A percentile compares a stretch with the other conserved stretches of the same genome.
Evolutionary conservation across 1,284 basidiomycete genomes (phyloP).

Genomic region (Jaminaea rosea): DNA sequence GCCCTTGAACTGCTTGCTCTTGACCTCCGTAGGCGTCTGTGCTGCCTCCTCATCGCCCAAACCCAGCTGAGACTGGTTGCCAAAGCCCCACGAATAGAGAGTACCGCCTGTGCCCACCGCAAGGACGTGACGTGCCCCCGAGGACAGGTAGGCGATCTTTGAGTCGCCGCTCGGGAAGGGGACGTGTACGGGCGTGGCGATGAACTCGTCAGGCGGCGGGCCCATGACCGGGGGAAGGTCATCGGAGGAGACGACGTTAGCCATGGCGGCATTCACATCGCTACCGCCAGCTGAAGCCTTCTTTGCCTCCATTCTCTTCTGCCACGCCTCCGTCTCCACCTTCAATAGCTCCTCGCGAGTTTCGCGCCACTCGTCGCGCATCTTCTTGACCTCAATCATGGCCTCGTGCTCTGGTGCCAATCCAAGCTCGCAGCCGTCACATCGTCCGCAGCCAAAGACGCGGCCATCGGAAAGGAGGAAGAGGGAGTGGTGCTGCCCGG

Average conservation of each 20-base stretch:
- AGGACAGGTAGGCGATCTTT: constrained; percentile 64
- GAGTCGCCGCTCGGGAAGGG: constrained; percentile 51
- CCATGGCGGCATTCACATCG: constrained; percentile 7
- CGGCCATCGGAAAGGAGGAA: constrained; percentile 75
- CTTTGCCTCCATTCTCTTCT: constrained; percentile 22
- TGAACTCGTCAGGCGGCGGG: constrained; percentile 17
- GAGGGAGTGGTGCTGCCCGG: constrained; percentile 76
- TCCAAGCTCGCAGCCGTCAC: constrained; percentile 70
- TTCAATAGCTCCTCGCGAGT: constrained; percentile 9
- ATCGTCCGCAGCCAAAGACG: constrained; percentile 72
- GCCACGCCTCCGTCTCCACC: constrained; percentile 9
- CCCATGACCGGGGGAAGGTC: constrained; percentile 13
- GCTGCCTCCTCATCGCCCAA: constrained; percentile 50
- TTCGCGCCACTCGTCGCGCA: constrained; percentile 39
- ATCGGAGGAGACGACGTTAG: constrained; percentile 22
- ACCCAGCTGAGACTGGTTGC: constrained; percentile 54
- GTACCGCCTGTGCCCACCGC: constrained; percentile 69
- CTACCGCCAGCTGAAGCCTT: constrained; percentile 36
- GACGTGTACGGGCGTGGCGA: constrained; percentile 33
- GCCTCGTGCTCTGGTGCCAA: constrained; percentile 57
- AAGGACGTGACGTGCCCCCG: constrained; percentile 71
- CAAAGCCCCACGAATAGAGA: constrained; percentile 77
- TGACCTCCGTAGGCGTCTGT: constrained; percentile 60
- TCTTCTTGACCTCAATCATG: constrained; percentile 50
- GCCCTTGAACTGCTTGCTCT: constrained; percentile 51